These are phyloP conservation scores for Euryodendron excelsum DNA, from an alignment of 148 eudicot genomes.

Conservation along the genomic window DNA sequence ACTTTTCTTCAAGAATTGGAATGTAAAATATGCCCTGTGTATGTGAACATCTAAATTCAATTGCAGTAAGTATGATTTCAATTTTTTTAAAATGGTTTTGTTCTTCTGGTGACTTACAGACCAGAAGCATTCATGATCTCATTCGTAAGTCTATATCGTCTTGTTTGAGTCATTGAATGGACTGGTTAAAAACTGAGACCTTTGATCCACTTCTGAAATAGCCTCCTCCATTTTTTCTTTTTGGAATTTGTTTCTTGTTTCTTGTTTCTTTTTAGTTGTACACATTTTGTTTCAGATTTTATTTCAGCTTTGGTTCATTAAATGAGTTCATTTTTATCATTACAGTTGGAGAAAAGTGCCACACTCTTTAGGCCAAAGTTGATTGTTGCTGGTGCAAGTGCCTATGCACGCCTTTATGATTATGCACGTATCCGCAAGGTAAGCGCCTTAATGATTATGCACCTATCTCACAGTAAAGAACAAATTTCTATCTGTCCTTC, in stretches of 20 bases:
- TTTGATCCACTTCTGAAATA: neutral
- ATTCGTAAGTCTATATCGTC: neutral
- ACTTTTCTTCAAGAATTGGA: neutral
- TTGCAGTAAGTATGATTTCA: neutral
- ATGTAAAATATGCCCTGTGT: neutral
- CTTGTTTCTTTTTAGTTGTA: neutral
- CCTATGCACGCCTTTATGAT: conserved; percentile 90
- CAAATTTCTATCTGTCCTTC: neutral
- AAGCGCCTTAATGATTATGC: conserved; percentile 7
- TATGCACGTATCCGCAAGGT: conserved; percentile 93
- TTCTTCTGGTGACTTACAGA: neutral
- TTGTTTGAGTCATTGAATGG: neutral
- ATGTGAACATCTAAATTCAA: neutral
- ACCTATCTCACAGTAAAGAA: neutral
- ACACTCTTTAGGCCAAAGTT: conserved; percentile 84
- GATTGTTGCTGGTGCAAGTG: conserved; percentile 98
- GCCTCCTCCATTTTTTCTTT: neutral
- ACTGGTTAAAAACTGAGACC: neutral
- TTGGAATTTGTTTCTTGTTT: neutral
- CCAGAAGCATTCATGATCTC: neutral
- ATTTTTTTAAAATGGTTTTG: neutral
- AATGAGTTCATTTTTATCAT: conserved; percentile 2
- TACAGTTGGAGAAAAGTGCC: conserved; percentile 95
- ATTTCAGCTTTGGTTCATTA: neutral
- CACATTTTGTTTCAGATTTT: neutral